Conservation (phyloP, 2,329 filamentous ascomycete species). For the Curvularia verruculosa region DNA sequence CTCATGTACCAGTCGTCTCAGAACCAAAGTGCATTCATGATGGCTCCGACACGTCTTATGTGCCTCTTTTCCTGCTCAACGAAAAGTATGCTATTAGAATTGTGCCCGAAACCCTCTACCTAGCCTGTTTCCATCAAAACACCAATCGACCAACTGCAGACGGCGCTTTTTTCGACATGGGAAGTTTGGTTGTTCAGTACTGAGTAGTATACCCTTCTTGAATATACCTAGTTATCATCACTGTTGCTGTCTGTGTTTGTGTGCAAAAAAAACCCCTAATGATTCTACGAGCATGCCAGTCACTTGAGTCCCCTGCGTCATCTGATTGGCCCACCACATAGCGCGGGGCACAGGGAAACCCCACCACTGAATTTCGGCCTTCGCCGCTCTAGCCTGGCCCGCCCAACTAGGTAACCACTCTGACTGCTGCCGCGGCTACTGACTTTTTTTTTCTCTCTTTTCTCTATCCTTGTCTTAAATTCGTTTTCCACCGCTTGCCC, state of each 20-base stretch:
- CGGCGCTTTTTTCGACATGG: conserved; percentile 7
- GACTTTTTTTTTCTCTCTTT: conserved; percentile 14
- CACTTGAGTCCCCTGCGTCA: neutral
- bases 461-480: neutral
- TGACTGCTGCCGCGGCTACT: conserved; percentile 14
- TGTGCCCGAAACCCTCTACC: neutral
- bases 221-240: neutral
- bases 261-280: neutral
- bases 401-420: conserved; percentile 17
- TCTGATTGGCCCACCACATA: conserved; percentile 6
- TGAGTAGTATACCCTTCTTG: neutral
- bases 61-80: conserved; percentile 1
- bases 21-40: neutral
- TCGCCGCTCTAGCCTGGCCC: conserved; percentile 17
- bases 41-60: too few species aligned
- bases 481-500: conserved; percentile 2
- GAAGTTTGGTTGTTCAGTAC: neutral
- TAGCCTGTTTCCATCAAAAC: conserved; percentile 16
- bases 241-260: neutral
- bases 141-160: conserved; percentile 2
- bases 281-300: conserved; percentile 5
- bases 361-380: conserved; percentile 16
- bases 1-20: neutral
- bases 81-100: conserved; percentile 15
- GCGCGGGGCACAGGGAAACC: conserved; percentile 11